Conservation (phyloP, 1,139 yeast genomes). For the Taphrina populina region DNA sequence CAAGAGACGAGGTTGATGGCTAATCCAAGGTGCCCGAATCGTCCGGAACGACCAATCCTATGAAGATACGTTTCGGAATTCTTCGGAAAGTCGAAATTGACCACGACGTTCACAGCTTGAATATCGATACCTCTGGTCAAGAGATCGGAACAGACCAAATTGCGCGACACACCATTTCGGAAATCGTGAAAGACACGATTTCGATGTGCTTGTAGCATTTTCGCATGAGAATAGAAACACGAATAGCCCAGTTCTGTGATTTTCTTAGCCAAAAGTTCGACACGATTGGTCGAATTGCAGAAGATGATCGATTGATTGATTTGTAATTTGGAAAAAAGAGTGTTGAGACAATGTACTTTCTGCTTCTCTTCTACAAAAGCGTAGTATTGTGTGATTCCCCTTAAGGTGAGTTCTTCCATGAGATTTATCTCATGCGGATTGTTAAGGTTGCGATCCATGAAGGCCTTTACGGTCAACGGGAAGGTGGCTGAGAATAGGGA, state of each 20-base stretch:
- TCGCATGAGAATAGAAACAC: constrained; percentile 95
- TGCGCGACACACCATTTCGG: constrained; percentile 97
- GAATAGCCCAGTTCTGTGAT: constrained; percentile 96
- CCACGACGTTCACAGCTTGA: constrained; percentile 97
- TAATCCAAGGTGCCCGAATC: constrained; percentile 97
- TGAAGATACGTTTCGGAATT: constrained; percentile 96
- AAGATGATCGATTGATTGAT: constrained; percentile 95
- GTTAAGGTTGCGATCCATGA: constrained; percentile 67
- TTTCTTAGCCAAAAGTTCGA: constrained; percentile 89
- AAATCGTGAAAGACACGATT: constrained; percentile 98
- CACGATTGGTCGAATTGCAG: constrained; percentile 95
- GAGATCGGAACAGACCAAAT: constrained; percentile 92
- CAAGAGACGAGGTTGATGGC: constrained; percentile 95
- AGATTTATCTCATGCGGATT: constrained; percentile 93
- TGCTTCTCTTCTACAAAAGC: constrained; percentile 97
- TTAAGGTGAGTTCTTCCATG: constrained; percentile 94
- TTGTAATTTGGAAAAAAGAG: constrained; percentile 86
- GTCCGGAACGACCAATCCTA: constrained; percentile 98
- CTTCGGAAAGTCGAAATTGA: constrained; percentile 97
- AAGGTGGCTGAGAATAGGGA: constrained; percentile 91
- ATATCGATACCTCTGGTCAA: constrained; percentile 98
- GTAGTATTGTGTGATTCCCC: constrained; percentile 95
- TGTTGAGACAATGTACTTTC: constrained; percentile 91
- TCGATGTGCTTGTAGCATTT: constrained; percentile 96
- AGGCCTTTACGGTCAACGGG: constrained; percentile 88